Evolutionary conservation across 495 filamentous ascomycete genomes (phyloP).

Genomic region (Symbiotaphrina buchneri): DNA sequence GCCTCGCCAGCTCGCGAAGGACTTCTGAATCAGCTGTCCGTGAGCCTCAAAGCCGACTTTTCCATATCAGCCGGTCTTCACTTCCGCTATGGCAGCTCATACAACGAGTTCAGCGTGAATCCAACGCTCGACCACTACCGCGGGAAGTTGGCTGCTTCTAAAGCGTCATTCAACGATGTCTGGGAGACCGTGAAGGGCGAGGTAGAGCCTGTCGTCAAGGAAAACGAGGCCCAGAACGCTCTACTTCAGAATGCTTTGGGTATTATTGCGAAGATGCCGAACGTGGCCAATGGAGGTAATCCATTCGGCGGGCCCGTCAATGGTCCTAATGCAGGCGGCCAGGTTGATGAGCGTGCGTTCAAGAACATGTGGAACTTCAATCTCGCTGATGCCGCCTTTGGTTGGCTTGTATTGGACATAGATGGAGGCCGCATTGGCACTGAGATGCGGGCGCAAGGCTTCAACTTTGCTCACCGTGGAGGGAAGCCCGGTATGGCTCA

Average conservation of each 20-base stretch:
- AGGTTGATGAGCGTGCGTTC: slow-evolving; percentile 96
- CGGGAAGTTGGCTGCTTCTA: slow-evolving; percentile 96
- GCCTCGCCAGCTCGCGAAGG: slow-evolving; percentile 93
- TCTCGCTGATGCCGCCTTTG: slow-evolving; percentile 90
- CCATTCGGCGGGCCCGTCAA: slow-evolving; percentile 76
- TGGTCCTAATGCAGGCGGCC: slow-evolving; percentile 48
- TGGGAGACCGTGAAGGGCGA: slow-evolving; percentile 97
- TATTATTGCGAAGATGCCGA: slow-evolving; percentile 91
- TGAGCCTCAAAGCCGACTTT: slow-evolving; percentile 95
- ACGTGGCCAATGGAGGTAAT: slow-evolving; percentile 80
- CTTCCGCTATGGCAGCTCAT: slow-evolving; percentile 97
- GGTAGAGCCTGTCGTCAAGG: slow-evolving; percentile 76
- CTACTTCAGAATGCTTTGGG: slow-evolving; percentile 73
- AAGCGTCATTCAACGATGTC: slow-evolving; percentile 96
- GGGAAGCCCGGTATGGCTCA: slow-evolving; percentile 22
- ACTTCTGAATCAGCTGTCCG: slow-evolving; percentile 91
- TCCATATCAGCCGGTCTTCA: slow-evolving; percentile 94
- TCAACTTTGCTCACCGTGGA: slow-evolving; percentile 93
- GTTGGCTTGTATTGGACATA: slow-evolving; percentile 83
- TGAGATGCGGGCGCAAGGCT: slow-evolving; percentile 95
- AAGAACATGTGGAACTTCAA: slow-evolving; percentile 99
- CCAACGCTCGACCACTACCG: slow-evolving; percentile 96
- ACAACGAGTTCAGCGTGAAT: slow-evolving; percentile 99
- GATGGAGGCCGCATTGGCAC: slow-evolving; percentile 89
- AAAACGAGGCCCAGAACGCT: slow-evolving; percentile 82